Conservation (phyloP, 1,284 basidiomycete genomes). For the Cutaneotrichosporon mucoides region DNA sequence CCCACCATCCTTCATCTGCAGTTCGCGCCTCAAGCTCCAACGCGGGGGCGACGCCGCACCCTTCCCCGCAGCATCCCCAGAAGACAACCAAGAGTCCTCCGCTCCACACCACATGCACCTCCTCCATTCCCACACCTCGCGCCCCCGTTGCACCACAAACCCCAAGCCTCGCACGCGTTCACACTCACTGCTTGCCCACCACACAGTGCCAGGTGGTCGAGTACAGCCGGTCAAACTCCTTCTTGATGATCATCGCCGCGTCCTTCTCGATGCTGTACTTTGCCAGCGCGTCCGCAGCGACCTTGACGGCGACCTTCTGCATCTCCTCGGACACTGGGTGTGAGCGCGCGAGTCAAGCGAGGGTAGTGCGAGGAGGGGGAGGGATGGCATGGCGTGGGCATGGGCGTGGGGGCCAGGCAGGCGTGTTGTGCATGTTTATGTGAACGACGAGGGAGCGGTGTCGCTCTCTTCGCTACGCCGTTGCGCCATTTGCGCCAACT, state of each 20-base stretch:
- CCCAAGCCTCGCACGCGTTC: too few relatives aligned
- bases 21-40: too few relatives aligned
- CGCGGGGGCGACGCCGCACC: too few relatives aligned
- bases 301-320: conserved; percentile 88
- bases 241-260: conserved; percentile 96
- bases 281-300: conserved; percentile 76
- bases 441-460: too few relatives aligned
- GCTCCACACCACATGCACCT: too few relatives aligned
- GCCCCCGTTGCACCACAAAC: too few relatives aligned
- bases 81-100: too few relatives aligned
- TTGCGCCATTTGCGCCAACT: too few relatives aligned
- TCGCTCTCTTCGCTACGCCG: too few relatives aligned
- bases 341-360: neutral
- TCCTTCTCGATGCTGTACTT: conserved; percentile 95
- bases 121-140: too few relatives aligned
- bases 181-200: conserved; percentile 76
- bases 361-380: neutral
- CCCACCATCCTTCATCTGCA: too few relatives aligned
- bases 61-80: too few relatives aligned
- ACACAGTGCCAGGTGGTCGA: conserved; percentile 88
- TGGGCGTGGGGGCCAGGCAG: neutral
- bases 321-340: conserved; percentile 77
- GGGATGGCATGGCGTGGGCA: neutral
- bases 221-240: conserved; percentile 87
- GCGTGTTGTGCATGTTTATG: neutral